Percentiles rank a stretch among this genome's conserved stretches.
Evolutionary conservation across 2,329 filamentous ascomycete species (phyloP).

Genomic region (Calonectria montana): DNA sequence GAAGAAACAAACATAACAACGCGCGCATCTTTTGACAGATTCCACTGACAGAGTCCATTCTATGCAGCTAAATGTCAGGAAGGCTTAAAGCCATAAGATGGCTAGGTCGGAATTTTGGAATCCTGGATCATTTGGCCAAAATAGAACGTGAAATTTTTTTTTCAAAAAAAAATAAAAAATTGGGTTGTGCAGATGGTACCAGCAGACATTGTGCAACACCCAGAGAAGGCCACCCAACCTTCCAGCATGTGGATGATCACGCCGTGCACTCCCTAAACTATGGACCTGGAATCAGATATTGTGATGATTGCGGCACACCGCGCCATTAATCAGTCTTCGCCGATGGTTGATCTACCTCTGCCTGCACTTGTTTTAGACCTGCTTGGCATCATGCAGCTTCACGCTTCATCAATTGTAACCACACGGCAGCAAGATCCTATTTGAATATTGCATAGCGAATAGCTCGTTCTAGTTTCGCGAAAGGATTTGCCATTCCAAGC

Average conservation of each 20-base stretch:
- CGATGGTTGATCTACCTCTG: constrained; percentile 10
- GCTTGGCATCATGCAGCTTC: not conserved
- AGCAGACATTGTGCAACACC: not conserved
- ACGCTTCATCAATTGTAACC: not conserved
- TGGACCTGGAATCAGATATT: constrained; percentile 1
- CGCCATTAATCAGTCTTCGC: constrained; percentile 23
- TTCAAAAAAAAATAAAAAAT: not conserved
- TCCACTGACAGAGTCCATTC: not conserved
- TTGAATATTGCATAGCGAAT: not conserved
- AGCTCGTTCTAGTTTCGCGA: not conserved
- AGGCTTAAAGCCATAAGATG: too few relatives aligned
- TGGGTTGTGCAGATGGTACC: not conserved
- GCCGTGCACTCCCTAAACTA: not conserved
- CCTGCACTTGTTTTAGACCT: not conserved
- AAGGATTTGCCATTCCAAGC: not conserved
- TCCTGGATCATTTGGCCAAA: too few relatives aligned
- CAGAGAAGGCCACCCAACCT: constrained; percentile 2
- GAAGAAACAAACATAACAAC: too few relatives aligned
- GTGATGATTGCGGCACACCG: constrained; percentile 7
- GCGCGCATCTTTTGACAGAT: not conserved
- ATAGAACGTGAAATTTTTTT: too few relatives aligned
- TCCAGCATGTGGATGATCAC: not conserved
- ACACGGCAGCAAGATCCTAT: not conserved
- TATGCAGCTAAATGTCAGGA: not conserved
- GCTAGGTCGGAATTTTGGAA: not conserved